These are phyloP conservation scores for Penicillium daleae DNA, from an alignment of 495 filamentous ascomycete species.

Conservation along the genomic window DNA sequence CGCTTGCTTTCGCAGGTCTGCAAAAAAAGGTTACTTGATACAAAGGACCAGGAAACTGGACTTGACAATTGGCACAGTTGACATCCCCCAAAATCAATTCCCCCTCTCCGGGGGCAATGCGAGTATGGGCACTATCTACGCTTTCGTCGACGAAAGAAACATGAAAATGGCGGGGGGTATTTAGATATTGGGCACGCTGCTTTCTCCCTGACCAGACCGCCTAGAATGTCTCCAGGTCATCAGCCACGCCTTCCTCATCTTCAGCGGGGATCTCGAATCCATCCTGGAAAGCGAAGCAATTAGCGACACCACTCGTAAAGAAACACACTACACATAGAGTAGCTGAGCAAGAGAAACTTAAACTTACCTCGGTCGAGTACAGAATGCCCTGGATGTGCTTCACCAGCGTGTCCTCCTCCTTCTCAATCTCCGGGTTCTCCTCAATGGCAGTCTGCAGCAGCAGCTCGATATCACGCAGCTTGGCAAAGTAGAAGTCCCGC, in stretches of 20 bases:
- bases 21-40: neutral
- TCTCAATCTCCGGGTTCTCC: slow-evolving; percentile 85
- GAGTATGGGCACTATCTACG: slow-evolving; percentile 29
- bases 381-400: slow-evolving; percentile 95
- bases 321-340: neutral
- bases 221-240: slow-evolving; percentile 59
- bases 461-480: slow-evolving; percentile 94
- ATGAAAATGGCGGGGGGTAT: slow-evolving; percentile 26
- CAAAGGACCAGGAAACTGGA: neutral
- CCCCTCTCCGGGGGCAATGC: slow-evolving; percentile 7
- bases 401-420: slow-evolving; percentile 86
- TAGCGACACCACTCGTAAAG: neutral
- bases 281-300: slow-evolving; percentile 37
- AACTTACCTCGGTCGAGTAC: slow-evolving; percentile 88
- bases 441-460: slow-evolving; percentile 91
- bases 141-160: slow-evolving; percentile 20
- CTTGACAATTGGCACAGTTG: slow-evolving; percentile 1
- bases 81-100: slow-evolving; percentile 11
- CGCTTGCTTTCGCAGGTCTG: neutral
- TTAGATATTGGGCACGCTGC: slow-evolving; percentile 28
- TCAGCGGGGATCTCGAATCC: slow-evolving; percentile 57
- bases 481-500: slow-evolving; percentile 98
- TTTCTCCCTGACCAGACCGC: slow-evolving; percentile 12
- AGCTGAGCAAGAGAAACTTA: neutral
- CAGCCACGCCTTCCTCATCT: slow-evolving; percentile 36